phyloP scores from a whole-genome alignment of 257 asterid genomes.

The Asclepias syriaca region DNA sequence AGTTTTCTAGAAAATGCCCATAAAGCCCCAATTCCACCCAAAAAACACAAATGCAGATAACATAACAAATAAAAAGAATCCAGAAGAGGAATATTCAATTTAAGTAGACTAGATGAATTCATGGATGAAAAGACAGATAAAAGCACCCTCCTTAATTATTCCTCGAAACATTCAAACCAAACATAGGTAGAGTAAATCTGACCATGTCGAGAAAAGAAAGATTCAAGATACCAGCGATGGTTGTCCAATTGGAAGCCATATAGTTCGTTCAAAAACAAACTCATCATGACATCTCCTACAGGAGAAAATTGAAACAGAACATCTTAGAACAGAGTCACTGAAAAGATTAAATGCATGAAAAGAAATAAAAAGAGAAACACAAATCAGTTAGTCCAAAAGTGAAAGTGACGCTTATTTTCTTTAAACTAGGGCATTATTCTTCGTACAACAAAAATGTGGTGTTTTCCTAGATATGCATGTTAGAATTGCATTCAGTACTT shows the following conservation, averaged over 20 bases:
- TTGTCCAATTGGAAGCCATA: conserved; percentile 96
- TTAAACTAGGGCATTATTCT: not conserved
- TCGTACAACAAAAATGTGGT: not conserved
- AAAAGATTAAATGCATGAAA: not conserved
- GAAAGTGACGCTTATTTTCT: not conserved
- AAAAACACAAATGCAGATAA: no score
- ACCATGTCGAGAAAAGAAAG: not conserved
- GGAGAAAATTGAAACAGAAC: conserved; percentile 3
- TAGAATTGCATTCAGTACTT: not conserved
- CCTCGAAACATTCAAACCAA: no score
- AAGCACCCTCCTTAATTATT: no score
- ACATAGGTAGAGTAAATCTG: not conserved
- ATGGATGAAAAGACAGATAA: no score
- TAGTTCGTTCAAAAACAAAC: conserved; percentile 93
- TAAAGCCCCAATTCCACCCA: no score
- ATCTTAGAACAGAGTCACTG: not conserved
- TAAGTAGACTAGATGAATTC: no score
- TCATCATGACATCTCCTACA: conserved; percentile 91
- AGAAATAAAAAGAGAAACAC: not conserved
- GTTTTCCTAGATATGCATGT: not conserved
- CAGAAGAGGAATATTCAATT: no score
- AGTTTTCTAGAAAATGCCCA: no score
- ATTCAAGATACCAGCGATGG: conserved; percentile 64
- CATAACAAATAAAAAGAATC: no score
- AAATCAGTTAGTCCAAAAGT: not conserved